Conservation (phyloP, 2,329 filamentous ascomycete species). For the Phyllosticta citriasiana region DNA sequence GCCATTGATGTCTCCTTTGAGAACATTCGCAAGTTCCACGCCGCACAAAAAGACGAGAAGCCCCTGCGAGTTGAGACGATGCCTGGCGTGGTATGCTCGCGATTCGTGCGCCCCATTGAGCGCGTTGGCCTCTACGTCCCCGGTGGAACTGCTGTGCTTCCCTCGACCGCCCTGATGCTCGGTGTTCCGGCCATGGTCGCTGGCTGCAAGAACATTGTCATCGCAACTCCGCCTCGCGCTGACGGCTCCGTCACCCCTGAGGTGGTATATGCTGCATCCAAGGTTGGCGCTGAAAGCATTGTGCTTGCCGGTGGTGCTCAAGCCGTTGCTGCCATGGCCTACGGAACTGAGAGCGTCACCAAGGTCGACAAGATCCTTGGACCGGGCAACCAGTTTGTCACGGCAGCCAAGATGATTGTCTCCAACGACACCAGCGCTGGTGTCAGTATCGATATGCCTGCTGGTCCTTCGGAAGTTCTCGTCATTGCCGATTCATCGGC, state of each 20-base stretch:
- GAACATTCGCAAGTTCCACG: constrained; percentile 91
- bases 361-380: constrained; percentile 99
- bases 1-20: constrained; percentile 93
- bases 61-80: constrained; percentile 87
- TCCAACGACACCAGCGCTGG: constrained; percentile 94
- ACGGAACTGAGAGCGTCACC: constrained; percentile 84
- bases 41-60: constrained; percentile 77
- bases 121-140: constrained; percentile 94
- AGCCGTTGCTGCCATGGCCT: constrained; percentile 92
- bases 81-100: constrained; percentile 90
- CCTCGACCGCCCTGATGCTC: constrained; percentile 94
- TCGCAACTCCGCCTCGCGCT: constrained; percentile 80
- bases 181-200: constrained; percentile 97
- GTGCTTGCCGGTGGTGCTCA: constrained; percentile 93
- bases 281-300: constrained; percentile 90
- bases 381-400: constrained; percentile 97
- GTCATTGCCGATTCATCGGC: constrained; percentile 82
- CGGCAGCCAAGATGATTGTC: constrained; percentile 96
- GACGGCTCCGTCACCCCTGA: constrained; percentile 91
- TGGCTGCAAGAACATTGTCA: constrained; percentile 86
- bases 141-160: constrained; percentile 91
- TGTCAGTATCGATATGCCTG: constrained; percentile 97
- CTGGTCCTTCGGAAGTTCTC: constrained; percentile 92
- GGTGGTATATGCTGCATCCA: constrained; percentile 95
- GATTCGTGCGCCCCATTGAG: constrained; percentile 87